A percentile compares a stretch with the other conserved stretches of the same genome.
These are phyloP conservation scores for Trypethelium eluteriae DNA, from an alignment of 495 filamentous ascomycete species.

Conservation along the genomic window DNA sequence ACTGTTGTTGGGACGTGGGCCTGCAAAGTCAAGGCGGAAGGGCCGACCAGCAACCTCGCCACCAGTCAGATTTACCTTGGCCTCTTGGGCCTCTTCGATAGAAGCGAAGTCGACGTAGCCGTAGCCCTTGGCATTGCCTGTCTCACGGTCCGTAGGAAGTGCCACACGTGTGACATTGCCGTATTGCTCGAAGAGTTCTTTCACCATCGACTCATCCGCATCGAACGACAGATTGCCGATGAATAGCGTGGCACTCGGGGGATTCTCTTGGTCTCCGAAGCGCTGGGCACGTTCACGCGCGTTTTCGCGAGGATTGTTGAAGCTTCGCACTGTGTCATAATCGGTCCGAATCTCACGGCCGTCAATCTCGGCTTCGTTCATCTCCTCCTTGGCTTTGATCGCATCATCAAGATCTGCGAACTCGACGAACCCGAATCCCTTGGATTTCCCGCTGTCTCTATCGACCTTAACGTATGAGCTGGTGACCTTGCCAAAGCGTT, in stretches of 20 bases:
- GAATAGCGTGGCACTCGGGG: constrained; percentile 80
- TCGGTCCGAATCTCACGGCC: constrained; percentile 84
- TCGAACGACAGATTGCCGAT: constrained; percentile 89
- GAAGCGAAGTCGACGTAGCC: constrained; percentile 82
- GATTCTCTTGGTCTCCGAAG: constrained; percentile 69
- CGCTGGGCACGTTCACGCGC: constrained; percentile 60
- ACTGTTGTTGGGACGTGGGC: constrained; percentile 59
- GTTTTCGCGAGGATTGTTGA: constrained; percentile 36
- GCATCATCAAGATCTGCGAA: constrained; percentile 63
- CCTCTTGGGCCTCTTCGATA: constrained; percentile 76
- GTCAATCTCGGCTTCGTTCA: constrained; percentile 74
- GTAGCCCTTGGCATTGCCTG: constrained; percentile 85
- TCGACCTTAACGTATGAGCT: constrained; percentile 78
- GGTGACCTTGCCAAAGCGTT: constrained; percentile 68
- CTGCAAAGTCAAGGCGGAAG: constrained; percentile 83
- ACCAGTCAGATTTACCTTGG: constrained; percentile 59
- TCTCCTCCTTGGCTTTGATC: constrained; percentile 67
- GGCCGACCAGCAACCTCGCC: constrained; percentile 67
- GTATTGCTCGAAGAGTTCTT: constrained; percentile 65
- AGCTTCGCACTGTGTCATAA: constrained; percentile 65
- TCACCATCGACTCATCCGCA: constrained; percentile 65
- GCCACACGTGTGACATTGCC: constrained; percentile 67
- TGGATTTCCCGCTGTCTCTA: constrained; percentile 71
- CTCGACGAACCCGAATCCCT: constrained; percentile 96
- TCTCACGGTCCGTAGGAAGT: constrained; percentile 83